Conservation (phyloP, 2,329 filamentous ascomycete genomes). For the Thielaviopsis euricoi region DNA sequence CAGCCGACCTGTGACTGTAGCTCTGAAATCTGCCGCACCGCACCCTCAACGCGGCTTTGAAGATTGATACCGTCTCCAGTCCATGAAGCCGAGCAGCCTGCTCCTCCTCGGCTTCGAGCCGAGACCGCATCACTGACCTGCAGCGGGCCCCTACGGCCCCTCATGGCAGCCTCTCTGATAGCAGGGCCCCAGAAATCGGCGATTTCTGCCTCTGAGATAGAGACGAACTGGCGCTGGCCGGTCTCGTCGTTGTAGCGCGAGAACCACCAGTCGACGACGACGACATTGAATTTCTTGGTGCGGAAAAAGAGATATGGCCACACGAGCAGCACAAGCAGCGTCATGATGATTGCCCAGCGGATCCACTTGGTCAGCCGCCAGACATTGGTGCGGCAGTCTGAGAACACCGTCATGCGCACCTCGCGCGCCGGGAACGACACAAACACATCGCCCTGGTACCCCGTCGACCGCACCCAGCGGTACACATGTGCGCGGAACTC, state of each 20-base stretch:
- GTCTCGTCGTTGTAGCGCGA: slow-evolving; percentile 20
- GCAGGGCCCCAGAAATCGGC: slow-evolving; percentile 45
- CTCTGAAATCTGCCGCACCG: too few relatives aligned
- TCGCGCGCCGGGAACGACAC: slow-evolving; percentile 45
- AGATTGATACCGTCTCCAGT: slow-evolving; percentile 21
- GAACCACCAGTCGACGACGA: slow-evolving; percentile 43
- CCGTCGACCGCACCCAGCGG: slow-evolving; percentile 42
- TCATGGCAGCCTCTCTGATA: slow-evolving; percentile 41
- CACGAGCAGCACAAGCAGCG: slow-evolving; percentile 50
- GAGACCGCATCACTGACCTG: slow-evolving; percentile 29
- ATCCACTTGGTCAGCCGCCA: slow-evolving; percentile 51
- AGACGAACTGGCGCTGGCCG: slow-evolving; percentile 31
- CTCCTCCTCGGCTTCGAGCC: slow-evolving; percentile 19
- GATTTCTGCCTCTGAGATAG: slow-evolving; percentile 41
- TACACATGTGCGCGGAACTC: slow-evolving; percentile 34
- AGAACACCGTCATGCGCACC: slow-evolving; percentile 44
- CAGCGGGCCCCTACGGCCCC: slow-evolving; percentile 37
- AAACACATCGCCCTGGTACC: slow-evolving; percentile 46
- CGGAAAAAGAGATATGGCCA: slow-evolving; percentile 56
- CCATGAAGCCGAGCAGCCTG: slow-evolving; percentile 27
- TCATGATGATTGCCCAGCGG: slow-evolving; percentile 46
- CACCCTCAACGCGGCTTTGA: too few relatives aligned
- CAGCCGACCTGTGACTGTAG: too few relatives aligned
- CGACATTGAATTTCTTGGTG: slow-evolving; percentile 51
- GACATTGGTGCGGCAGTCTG: slow-evolving; percentile 40